Evolutionary conservation across 352 stramenopile genomes (phyloP), one percentile per base, ranked within the genome.

Genomic region (Lagenidium sp.): DNA sequence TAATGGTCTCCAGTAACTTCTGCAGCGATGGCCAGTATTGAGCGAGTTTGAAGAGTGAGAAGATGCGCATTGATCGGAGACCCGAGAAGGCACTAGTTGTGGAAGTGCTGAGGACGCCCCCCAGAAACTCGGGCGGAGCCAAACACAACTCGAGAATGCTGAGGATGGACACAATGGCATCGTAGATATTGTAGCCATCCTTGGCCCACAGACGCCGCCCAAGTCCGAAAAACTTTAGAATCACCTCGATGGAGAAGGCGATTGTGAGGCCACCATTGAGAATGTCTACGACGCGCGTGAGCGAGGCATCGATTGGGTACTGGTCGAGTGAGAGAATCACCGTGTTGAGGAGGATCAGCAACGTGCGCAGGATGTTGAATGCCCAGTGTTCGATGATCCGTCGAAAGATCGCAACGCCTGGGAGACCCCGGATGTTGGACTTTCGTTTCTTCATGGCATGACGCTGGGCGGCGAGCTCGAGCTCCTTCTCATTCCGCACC

Each of bases 31-130:
- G 82, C 91, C 91, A 97, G 6, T 68, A 87, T 43, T 55, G 68
- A 6, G 84, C 85, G 23, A 98, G 80, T 53, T 97, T 97, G 43
- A 98, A 94, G 7, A 96, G 44, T 13, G 83, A 55, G 47, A 97
- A 91, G 16, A 96, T 46, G 11, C 88, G 66, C 31, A 96, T 59
- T 1, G 78, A 94, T 24, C 88, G 60, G n/a, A 97, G 63, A 1
- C 82, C 84, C 2, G 82, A 93, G 23, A 83, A 78, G 24, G 67
- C 72, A 15, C 50, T 35, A 1, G 60, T 46, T 15, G 63, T 68
- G 3, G 57, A 50, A 1, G 22, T 45, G 1, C 20, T 31, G 5
- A 52, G 41, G 0, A 45, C 38, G 3, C 41, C 15, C 3, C 29
- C 25, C 4, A 82, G 44, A 47, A 82, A 66, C 8, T 38, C 29